Base-by-base conservation (phyloP, 805 yeast species). In the Huiozyma sinensis region DNA sequence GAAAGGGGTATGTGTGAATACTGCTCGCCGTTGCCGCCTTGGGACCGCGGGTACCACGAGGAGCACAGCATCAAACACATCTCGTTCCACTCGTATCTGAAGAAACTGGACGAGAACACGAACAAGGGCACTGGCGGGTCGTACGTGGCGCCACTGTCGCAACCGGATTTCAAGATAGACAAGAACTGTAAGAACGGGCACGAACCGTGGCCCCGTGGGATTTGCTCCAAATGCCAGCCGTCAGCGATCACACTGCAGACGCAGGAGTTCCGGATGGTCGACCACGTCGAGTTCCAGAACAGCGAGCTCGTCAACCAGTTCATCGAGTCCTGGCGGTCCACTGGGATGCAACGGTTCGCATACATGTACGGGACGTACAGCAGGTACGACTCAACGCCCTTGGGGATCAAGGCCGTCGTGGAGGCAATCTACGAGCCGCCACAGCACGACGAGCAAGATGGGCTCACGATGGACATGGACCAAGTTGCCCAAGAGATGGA, bases 1-100 rank as follows among this genome's bases (percentile, higher is more conserved):
- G 90, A 81, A 34, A 82, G 81, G 54, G 99, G 97, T 1, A 92
- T 92, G 97, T 92, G 98, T 63, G 98, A 92, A 57, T 87, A 88
- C 59, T 92, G 97, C 61, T 79, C 94, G 32, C 96, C 97, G 0
- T 66, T 92, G 42, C 96, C 95, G 33, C 97, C 98, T 2, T 92
- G 90, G 86, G 96, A 92, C 61, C 73, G 72, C 50, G 76, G 72
- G 24, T 90, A 88, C 60, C 81, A 80, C 50, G 75, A 75, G 40
- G 81, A 79, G 49, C 70, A 88, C 49, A 79, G 76, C 34, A 86
- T 90, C 59, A 92, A 92, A 62, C 97, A 90, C 63, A 69, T 77
- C 41, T 86, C 97, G 3, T 87, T 81, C 61, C 95, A 88, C 59
- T 81, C 97, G 0, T 71, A 88, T 59, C 63, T 89, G 44, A 81